Evolutionary conservation across 176 grass and related monocot species (phyloP).

Genomic region (Cymbopogon citratus): DNA sequence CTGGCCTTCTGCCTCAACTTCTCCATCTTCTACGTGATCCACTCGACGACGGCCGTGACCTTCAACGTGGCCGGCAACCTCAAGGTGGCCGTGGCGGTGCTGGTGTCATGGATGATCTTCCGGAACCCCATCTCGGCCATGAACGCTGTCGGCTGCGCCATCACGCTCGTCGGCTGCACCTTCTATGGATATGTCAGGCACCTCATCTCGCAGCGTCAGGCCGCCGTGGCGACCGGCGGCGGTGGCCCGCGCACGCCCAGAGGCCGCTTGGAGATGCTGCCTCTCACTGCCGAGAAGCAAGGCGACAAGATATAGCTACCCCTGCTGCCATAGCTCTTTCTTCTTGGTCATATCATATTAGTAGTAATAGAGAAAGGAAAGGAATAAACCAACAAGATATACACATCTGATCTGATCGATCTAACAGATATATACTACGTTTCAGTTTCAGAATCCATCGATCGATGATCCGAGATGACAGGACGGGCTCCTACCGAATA

Average conservation of each 20-base stretch:
- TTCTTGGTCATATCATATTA: not conserved
- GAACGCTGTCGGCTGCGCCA: constrained; percentile 71
- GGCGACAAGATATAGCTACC: constrained; percentile 61
- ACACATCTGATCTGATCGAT: not conserved
- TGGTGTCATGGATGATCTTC: constrained; percentile 94
- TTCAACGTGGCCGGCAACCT: constrained; percentile 81
- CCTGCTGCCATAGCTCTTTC: not conserved
- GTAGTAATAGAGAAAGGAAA: not conserved
- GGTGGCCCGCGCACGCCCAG: constrained; percentile 44
- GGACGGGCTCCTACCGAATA: not conserved
- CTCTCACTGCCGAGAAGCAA: constrained; percentile 68
- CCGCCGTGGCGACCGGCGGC: not conserved
- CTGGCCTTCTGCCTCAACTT: constrained; percentile 81
- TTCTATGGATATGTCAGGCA: constrained; percentile 95
- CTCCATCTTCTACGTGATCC: constrained; percentile 80
- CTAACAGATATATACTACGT: not conserved
- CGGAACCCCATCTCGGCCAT: constrained; percentile 84
- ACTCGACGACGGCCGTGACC: constrained; percentile 70
- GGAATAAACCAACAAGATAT: constrained; percentile 29
- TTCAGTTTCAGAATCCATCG: not conserved
- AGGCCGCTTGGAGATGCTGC: constrained; percentile 74
- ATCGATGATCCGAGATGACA: not conserved
- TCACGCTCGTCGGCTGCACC: constrained; percentile 79
- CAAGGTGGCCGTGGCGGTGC: constrained; percentile 78
- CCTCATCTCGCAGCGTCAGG: constrained; percentile 50